phyloP scores from a whole-genome alignment of 2,329 filamentous ascomycete genomes.

The Clonostachys rosea region DNA sequence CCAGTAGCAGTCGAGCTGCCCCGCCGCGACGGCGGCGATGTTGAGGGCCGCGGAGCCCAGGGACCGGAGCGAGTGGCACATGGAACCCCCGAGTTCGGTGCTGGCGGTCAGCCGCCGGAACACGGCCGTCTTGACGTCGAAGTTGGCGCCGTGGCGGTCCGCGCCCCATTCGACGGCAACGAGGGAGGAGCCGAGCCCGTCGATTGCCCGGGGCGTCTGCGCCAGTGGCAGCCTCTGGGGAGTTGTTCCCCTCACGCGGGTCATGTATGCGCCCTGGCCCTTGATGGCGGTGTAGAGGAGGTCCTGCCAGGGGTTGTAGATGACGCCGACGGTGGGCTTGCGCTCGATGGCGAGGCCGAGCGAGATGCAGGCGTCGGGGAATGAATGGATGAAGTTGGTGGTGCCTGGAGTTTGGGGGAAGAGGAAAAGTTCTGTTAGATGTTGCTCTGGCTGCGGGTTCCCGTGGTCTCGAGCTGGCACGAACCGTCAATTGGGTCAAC shows the following conservation, averaged over 20 bases:
- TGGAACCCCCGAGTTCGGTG: conserved; percentile 61
- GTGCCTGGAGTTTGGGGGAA: conserved; percentile 29
- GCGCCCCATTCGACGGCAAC: conserved; percentile 72
- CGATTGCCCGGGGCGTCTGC: conserved; percentile 50
- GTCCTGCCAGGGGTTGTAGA: conserved; percentile 75
- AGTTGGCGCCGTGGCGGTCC: conserved; percentile 65
- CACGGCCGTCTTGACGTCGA: conserved; percentile 61
- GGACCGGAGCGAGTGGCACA: conserved; percentile 71
- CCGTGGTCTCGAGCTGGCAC: neutral
- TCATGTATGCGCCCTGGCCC: conserved; percentile 61
- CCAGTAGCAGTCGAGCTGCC: conserved; percentile 72
- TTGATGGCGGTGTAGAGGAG: conserved; percentile 65
- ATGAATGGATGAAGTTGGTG: conserved; percentile 76
- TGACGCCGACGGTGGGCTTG: conserved; percentile 62
- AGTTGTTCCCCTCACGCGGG: conserved; percentile 33
- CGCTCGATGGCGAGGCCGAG: conserved; percentile 65
- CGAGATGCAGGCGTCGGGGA: conserved; percentile 72
- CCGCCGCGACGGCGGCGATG: conserved; percentile 66
- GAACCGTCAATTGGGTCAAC: conserved; percentile 75
- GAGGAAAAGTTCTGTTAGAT: neutral
- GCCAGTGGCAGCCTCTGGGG: conserved; percentile 32
- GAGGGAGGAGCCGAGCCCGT: conserved; percentile 56
- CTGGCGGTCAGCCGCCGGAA: conserved; percentile 57
- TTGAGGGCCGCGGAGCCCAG: conserved; percentile 73
- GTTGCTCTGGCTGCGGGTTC: neutral